Evolutionary conservation across 768 basidiomycete species (phyloP), one percentile per base, ranked within the genome.

Genomic region (Boletus eberwhitei): DNA sequence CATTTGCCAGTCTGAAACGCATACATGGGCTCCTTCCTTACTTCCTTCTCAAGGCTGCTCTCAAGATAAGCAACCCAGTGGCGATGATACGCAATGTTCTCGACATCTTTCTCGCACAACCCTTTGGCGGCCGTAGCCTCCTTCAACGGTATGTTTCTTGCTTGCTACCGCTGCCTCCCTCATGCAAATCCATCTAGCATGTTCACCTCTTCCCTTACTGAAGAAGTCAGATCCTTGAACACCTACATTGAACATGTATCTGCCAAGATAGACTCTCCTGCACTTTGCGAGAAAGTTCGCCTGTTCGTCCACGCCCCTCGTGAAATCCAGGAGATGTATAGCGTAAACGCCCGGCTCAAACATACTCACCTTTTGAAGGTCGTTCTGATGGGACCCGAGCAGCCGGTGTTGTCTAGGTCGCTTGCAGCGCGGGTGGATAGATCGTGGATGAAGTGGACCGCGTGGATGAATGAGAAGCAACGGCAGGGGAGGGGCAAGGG

Each of bases 1-100:
- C 87, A 5, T 88, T 98, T 62, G 79, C 91, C 14, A 81, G 84
- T 54, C 73, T 99, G 55, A 98, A 98, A 75, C 82, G 95, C 45
- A 82, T 97, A 40, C 97, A 99, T 66, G 93, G 94, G 2, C 74
- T 96, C 48, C 97, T 98, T 92, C 97, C 97, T 6, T 99, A 99
- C 70, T 92, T 98, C 64, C 85, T 98, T 77, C 83, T 99, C 58
- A 98, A 93, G 70, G 82, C 92, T 8, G 88, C 93, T 13, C 73
- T 99, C 56, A 88, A 83, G 68, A 91, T 99, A 60, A 94, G 90
- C 53, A 99, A 98, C 71, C 97, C 97, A 2, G 87, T 99, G 55
- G 81, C 83, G 29, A 98, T 98, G 97, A 94, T 98, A 64, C 83
- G 97, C 69, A 86, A 77, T 50, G 79, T 97, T 5, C 79, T 99